phyloP scores from a whole-genome alignment of 2,329 filamentous ascomycete genomes.

The Seiridium unicorne region DNA sequence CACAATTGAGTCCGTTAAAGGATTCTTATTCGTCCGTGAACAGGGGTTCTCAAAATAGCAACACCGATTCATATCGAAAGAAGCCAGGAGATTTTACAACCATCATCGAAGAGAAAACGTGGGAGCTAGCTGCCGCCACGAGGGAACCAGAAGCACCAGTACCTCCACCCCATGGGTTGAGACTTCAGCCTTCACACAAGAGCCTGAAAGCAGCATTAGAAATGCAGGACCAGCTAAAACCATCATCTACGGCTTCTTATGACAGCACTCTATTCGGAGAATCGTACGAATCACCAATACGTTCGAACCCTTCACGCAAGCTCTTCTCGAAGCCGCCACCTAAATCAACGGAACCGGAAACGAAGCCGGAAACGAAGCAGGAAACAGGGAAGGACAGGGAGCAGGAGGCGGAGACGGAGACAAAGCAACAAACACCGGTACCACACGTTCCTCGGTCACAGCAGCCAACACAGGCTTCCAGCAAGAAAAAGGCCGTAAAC shows the following conservation, averaged over 20 bases:
- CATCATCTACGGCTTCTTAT: conserved; percentile 18
- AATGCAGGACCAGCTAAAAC: conserved; percentile 9
- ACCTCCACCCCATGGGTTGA: conserved; percentile 29
- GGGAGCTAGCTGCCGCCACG: conserved; percentile 36
- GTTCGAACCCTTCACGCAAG: conserved; percentile 24
- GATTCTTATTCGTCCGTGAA: conserved; percentile 53
- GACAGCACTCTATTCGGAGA: conserved; percentile 31
- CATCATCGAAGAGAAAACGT: conserved; percentile 46
- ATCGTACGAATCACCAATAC: conserved; percentile 27
- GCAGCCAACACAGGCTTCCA: conserved; percentile 3
- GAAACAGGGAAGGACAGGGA: too few relatives aligned
- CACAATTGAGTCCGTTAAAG: conserved; percentile 49
- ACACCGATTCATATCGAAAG: conserved; percentile 23
- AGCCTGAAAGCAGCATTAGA: conserved; percentile 14
- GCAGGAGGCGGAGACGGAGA: too few relatives aligned
- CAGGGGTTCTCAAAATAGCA: conserved; percentile 28
- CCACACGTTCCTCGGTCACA: not conserved
- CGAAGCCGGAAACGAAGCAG: too few relatives aligned
- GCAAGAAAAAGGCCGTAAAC: conserved; percentile 1
- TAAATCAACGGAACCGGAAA: too few relatives aligned
- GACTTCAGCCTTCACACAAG: conserved; percentile 27
- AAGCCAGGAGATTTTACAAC: conserved; percentile 42
- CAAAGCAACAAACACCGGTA: conserved; percentile 9
- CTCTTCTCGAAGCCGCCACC: conserved; percentile 26
- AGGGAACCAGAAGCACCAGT: conserved; percentile 17